Evolutionary conservation across 2,329 filamentous ascomycete genomes (phyloP).

Genomic region (Zymoseptoria passerinii): DNA sequence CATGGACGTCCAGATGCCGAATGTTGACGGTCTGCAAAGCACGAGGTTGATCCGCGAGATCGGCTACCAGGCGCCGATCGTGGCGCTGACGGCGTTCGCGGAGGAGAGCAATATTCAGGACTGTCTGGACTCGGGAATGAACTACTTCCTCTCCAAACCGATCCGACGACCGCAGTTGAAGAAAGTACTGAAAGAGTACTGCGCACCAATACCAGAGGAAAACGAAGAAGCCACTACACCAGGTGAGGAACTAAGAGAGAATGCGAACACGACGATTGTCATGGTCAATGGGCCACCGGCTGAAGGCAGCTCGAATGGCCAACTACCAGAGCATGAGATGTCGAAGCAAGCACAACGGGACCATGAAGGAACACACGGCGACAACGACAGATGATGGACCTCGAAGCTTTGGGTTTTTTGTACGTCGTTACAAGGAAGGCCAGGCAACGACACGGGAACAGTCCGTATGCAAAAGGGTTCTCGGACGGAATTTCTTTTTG

Average conservation of each 20-base stretch:
- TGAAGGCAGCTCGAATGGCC: background rate
- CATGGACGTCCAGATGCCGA: slow-evolving; percentile 94
- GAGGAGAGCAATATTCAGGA: slow-evolving; percentile 67
- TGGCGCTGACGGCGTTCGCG: slow-evolving; percentile 81
- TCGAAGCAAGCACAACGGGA: background rate
- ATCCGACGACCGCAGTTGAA: slow-evolving; percentile 80
- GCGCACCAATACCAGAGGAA: slow-evolving; percentile 31
- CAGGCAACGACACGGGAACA: background rate
- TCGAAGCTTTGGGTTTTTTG: background rate
- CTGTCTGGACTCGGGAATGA: slow-evolving; percentile 78
- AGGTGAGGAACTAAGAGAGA: slow-evolving; percentile 3
- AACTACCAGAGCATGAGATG: background rate
- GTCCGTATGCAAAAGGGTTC: background rate
- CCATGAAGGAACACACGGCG: background rate
- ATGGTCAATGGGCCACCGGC: background rate
- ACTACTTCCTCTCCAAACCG: slow-evolving; percentile 69
- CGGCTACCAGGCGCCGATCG: slow-evolving; percentile 80
- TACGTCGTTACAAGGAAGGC: background rate
- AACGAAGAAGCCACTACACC: slow-evolving; percentile 8
- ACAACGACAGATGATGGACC: background rate
- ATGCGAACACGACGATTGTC: slow-evolving; percentile 11
- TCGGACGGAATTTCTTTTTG: background rate
- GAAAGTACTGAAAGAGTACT: slow-evolving; percentile 72
- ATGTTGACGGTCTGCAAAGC: slow-evolving; percentile 79
- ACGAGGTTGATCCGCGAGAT: slow-evolving; percentile 77